A percentile compares a stretch with the other conserved stretches of the same genome.
Evolutionary conservation across 2,329 filamentous ascomycete genomes (phyloP).

Genomic region (Penicillium crustosum): DNA sequence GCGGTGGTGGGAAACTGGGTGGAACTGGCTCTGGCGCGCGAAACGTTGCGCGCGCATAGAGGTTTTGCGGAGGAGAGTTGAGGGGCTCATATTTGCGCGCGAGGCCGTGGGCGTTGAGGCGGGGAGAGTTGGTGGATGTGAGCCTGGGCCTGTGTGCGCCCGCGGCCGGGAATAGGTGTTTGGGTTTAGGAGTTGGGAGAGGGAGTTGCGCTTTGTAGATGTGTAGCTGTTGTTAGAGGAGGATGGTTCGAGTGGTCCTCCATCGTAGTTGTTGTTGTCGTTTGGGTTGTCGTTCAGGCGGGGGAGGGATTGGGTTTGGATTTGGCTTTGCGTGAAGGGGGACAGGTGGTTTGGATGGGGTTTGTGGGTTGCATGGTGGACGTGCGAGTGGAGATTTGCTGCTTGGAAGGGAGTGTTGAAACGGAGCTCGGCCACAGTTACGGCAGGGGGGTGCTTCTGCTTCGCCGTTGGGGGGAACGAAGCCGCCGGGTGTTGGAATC

Average conservation of each 20-base stretch:
- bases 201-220: conserved; percentile 31
- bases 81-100: conserved; percentile 32
- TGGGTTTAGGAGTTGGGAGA: conserved; percentile 36
- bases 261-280: conserved; percentile 19
- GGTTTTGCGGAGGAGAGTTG: conserved; percentile 28
- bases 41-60: conserved; percentile 27
- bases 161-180: conserved; percentile 29
- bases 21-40: conserved; percentile 16
- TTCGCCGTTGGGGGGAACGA: conserved; percentile 17
- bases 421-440: conserved; percentile 75
- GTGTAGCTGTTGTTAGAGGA: conserved; percentile 4
- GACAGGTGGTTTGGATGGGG: conserved; percentile 25
- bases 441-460: conserved; percentile 37
- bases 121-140: conserved; percentile 12
- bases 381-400: conserved; percentile 31
- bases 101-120: conserved; percentile 18
- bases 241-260: background rate
- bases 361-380: conserved; percentile 21
- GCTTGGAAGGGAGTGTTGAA: conserved; percentile 75
- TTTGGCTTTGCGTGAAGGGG: conserved; percentile 18
- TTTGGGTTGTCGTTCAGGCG: conserved; percentile 2
- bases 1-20: conserved; percentile 14
- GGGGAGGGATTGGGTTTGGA: background rate
- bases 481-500: conserved; percentile 46
- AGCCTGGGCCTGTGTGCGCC: conserved; percentile 27